A percentile compares a stretch with the other conserved stretches of the same genome.
Evolutionary conservation across 345 rosid species (phyloP).

Genomic region (Camelina hispida): DNA sequence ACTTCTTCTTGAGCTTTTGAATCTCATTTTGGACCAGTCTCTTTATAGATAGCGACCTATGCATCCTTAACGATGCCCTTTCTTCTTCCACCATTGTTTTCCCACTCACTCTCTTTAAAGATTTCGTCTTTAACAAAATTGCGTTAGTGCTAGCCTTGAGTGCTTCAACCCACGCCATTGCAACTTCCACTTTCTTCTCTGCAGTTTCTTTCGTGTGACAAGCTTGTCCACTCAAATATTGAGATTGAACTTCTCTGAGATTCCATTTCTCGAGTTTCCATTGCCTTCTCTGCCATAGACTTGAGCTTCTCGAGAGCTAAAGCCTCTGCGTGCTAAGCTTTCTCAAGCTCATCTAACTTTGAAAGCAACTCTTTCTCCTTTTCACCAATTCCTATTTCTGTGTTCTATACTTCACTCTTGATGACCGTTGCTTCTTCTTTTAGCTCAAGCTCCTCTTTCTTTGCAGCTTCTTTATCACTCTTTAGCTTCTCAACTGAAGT

Average conservation of each 20-base stretch:
- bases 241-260: constrained; percentile 56
- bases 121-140: constrained; percentile 62
- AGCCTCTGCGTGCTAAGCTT: no score
- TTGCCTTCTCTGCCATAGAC: no score
- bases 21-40: no score
- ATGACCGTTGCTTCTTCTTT: constrained; percentile 54
- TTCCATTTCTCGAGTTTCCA: no score
- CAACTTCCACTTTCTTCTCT: constrained; percentile 87
- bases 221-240: constrained; percentile 71
- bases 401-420: constrained; percentile 55
- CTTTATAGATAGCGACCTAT: no score
- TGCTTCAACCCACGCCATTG: constrained; percentile 93
- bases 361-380: constrained; percentile 62
- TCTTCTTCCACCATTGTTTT: constrained; percentile 54
- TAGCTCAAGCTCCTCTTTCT: constrained; percentile 58
- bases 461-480: constrained; percentile 61
- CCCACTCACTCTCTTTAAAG: constrained; percentile 49
- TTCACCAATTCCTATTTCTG: constrained; percentile 53
- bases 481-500: constrained; percentile 64
- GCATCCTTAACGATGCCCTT: no score
- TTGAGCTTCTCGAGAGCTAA: no score
- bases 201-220: constrained; percentile 72
- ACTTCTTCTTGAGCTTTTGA: no score
- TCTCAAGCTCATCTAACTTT: constrained; percentile 69
- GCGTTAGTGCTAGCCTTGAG: constrained; percentile 76